phyloP scores from a whole-genome alignment of 2,329 filamentous ascomycete species.

The Acrocalymma vagum region DNA sequence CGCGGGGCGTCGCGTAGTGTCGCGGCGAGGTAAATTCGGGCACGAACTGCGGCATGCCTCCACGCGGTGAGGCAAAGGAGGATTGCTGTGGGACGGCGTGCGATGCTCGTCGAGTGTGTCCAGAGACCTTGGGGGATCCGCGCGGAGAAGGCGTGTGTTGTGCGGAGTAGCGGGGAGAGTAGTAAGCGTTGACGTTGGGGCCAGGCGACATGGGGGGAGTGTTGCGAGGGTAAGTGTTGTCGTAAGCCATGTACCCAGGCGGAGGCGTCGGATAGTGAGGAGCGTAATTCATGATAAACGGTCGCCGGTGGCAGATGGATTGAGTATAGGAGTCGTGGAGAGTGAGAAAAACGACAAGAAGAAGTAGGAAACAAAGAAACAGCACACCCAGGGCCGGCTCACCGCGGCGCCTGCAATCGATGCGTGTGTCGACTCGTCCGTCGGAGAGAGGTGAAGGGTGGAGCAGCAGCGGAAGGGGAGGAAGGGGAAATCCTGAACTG shows the following conservation, averaged over 20 bases:
- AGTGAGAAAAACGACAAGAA: too few species aligned
- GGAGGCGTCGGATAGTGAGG: constrained; percentile 45
- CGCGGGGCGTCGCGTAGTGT: constrained; percentile 60
- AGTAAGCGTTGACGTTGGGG: constrained; percentile 56
- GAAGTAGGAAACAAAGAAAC: constrained; percentile 17
- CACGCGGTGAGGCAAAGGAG: constrained; percentile 44
- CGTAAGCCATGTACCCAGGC: constrained; percentile 47
- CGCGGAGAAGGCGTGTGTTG: constrained; percentile 58
- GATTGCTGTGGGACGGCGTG: constrained; percentile 58
- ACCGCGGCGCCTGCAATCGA: constrained; percentile 42
- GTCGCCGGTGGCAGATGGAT: constrained; percentile 17
- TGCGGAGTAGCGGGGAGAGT: constrained; percentile 61
- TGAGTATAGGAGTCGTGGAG: constrained; percentile 4
- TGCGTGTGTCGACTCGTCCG: constrained; percentile 31
- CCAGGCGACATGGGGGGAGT: constrained; percentile 58
- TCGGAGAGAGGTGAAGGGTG: constrained; percentile 30
- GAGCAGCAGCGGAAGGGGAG: constrained; percentile 42
- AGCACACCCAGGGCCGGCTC: constrained; percentile 43
- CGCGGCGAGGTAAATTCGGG: constrained; percentile 49
- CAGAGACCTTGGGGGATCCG: constrained; percentile 53
- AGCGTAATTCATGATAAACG: constrained; percentile 42
- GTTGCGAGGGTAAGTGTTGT: constrained; percentile 35
- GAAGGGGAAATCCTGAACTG: constrained; percentile 37
- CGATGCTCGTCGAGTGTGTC: constrained; percentile 66
- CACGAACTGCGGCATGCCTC: constrained; percentile 52